Base-by-base conservation (phyloP, 306 rosid species). In the Luffa aegyptiaca region DNA sequence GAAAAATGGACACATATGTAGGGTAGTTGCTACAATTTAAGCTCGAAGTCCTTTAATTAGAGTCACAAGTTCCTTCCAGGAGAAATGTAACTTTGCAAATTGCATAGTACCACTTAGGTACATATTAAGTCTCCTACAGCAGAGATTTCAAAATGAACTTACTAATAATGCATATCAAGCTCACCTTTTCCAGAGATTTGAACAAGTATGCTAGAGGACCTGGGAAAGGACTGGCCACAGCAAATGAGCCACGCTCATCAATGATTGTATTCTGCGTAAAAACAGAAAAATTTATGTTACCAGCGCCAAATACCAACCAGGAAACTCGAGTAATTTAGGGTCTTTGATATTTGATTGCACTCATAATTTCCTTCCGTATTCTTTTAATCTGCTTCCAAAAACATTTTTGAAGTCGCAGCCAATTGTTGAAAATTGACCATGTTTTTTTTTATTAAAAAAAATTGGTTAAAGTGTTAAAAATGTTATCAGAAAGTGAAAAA, bases 161-260 rank as follows among this genome's bases (percentile, higher is more conserved):
- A 69, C 51, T 42, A 17, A 8, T 69, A 45, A 21, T 45, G 53
- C 20, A 70, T 72, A 73, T 65, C 58, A 21, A 44, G 80, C 76
- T 58, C 48, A 92, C 97, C 98, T 83, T 95, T 70, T 88, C 80
- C 81, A 87, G 36, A 37, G 90, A 88, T 84, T 81, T 89, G 75
- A 92, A 85, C 51, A 95, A 81, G 57, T 48, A 69, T 36, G 88
- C 92, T 52, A 95, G 73, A 31, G 90, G 91, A 33, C 97, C 91
- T 42, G 97, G 97, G 83, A 81, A 86, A 77, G 98, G 97, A 81
- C 84, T 89, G 80, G 92, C 78, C 83, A 95, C 96, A 75, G 97
- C 86, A 84, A 95, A 89, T 73, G 98, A 95, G 83, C 93, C 87
- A 46, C 98, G 98, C 86, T 91, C 98, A 82, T 95, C 98, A 52